phyloP scores from a whole-genome alignment of 768 basidiomycete species.

The Lactarius quietus region DNA sequence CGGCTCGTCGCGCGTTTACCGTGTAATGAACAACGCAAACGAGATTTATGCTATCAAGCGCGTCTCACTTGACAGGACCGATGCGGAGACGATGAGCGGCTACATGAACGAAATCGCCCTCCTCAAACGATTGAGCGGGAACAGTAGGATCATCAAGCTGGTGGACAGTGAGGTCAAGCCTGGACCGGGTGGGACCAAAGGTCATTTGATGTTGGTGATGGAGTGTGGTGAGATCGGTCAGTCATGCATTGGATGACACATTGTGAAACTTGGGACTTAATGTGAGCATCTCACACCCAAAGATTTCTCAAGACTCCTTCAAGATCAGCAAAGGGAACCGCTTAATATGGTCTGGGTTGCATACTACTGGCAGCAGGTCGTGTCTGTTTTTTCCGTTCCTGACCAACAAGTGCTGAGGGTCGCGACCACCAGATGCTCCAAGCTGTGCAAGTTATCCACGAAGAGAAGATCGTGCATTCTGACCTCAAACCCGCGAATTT shows the following conservation, averaged over 20 bases:
- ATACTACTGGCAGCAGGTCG: slow-evolving; percentile 95
- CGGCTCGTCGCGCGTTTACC: slow-evolving; percentile 93
- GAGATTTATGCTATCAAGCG: slow-evolving; percentile 90
- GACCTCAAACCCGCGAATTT: slow-evolving; percentile 99
- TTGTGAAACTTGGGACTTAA: slow-evolving; percentile 1
- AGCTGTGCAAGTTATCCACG: slow-evolving; percentile 97
- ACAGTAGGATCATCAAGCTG: slow-evolving; percentile 86
- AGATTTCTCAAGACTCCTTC: slow-evolving; percentile 80
- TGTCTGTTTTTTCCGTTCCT: slow-evolving; percentile 22
- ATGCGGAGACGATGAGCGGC: slow-evolving; percentile 82
- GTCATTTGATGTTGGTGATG: slow-evolving; percentile 84
- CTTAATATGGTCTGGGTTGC: slow-evolving; percentile 93
- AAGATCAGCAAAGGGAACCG: slow-evolving; percentile 78
- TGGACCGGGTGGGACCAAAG: slow-evolving; percentile 65
- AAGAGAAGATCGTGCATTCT: slow-evolving; percentile 98
- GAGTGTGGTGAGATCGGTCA: slow-evolving; percentile 84
- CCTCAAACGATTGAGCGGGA: slow-evolving; percentile 90
- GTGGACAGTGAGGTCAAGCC: slow-evolving; percentile 87
- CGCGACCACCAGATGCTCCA: slow-evolving; percentile 80
- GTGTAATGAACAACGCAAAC: slow-evolving; percentile 72
- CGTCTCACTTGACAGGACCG: slow-evolving; percentile 85
- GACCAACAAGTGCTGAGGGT: neutral
- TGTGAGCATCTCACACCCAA: slow-evolving; percentile 3
- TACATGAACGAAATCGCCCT: slow-evolving; percentile 97
- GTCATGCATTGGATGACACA: slow-evolving; percentile 20